These are phyloP conservation scores for Draba incana DNA, from an alignment of 345 rosid species.

Conservation along the genomic window DNA sequence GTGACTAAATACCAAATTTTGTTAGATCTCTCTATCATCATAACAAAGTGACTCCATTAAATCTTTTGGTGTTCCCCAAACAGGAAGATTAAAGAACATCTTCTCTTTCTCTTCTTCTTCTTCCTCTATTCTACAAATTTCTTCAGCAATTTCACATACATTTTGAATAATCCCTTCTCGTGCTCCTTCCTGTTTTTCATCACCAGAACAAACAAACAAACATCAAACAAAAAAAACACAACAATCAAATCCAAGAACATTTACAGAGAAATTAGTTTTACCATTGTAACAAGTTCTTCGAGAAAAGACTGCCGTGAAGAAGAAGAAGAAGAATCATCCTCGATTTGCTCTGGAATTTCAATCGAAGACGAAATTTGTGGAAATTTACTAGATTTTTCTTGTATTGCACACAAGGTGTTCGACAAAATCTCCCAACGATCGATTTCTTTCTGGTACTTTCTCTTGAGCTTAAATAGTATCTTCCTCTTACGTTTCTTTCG, in stretches of 20 bases:
- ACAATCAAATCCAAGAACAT: not conserved
- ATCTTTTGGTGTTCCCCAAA: conserved; percentile 68
- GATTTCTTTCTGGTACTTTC: conserved; percentile 57
- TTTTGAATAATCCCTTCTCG: conserved; percentile 56
- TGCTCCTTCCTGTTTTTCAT: conserved; percentile 54
- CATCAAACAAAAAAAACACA: not conserved
- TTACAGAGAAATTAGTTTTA: conserved; percentile 29
- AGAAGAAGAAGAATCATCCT: conserved; percentile 25
- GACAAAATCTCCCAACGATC: conserved; percentile 63
- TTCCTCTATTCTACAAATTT: conserved; percentile 52
- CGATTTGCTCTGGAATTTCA: conserved; percentile 17
- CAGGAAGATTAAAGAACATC: conserved; percentile 55
- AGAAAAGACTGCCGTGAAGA: conserved; percentile 35
- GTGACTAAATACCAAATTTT: not conserved
- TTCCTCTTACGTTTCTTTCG: conserved; percentile 47
- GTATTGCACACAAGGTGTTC: conserved; percentile 51
- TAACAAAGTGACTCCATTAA: conserved; percentile 66
- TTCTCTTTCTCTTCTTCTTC: conserved; percentile 49
- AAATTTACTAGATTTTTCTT: conserved; percentile 43
- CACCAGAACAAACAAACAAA: not conserved
- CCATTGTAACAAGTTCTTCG: conserved; percentile 64
- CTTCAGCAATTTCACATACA: conserved; percentile 66
- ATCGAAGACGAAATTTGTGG: conserved; percentile 4
- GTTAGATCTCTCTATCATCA: conserved; percentile 2
- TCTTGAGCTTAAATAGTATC: conserved; percentile 50